Evolutionary conservation across 2,329 filamentous ascomycete genomes (phyloP).

Genomic region (Exophiala bonariae): DNA sequence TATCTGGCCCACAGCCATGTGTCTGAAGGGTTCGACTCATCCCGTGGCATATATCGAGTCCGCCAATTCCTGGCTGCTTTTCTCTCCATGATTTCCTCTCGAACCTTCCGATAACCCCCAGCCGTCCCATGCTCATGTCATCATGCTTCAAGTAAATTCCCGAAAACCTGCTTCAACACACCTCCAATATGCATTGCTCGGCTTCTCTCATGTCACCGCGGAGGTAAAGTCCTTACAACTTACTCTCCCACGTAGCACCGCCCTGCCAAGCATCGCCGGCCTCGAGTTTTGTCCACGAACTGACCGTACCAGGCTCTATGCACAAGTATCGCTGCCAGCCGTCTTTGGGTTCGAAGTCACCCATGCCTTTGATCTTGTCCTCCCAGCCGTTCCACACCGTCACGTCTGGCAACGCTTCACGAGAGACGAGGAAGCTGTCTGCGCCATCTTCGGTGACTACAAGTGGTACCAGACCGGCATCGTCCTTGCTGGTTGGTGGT

Average conservation of each 20-base stretch:
- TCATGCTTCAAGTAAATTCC: no score
- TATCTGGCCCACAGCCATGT: no score
- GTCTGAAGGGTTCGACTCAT: no score
- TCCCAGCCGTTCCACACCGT: conserved; percentile 98
- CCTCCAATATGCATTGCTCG: no score
- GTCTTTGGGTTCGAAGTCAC: conserved; percentile 84
- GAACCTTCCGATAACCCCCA: no score
- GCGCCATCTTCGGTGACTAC: conserved; percentile 63
- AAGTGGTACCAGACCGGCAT: conserved; percentile 45
- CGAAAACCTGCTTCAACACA: no score
- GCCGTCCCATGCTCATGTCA: no score
- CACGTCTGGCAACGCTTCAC: conserved; percentile 82
- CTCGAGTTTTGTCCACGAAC: conserved; percentile 80
- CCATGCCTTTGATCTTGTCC: conserved; percentile 78
- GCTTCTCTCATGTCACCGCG: no score
- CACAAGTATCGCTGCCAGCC: conserved; percentile 94
- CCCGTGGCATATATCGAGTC: no score
- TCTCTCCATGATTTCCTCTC: no score
- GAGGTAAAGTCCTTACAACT: no score
- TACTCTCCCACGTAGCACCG: conserved; percentile 56
- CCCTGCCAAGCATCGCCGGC: conserved; percentile 70
- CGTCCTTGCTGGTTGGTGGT: conserved; percentile 55
- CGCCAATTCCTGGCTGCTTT: no score
- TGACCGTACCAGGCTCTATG: conserved; percentile 84
- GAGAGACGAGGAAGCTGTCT: conserved; percentile 69